Evolutionary conservation across 352 stramenopile genomes (phyloP), one percentile per base, ranked within the genome.

Genomic region (Blastocystis hominis): DNA sequence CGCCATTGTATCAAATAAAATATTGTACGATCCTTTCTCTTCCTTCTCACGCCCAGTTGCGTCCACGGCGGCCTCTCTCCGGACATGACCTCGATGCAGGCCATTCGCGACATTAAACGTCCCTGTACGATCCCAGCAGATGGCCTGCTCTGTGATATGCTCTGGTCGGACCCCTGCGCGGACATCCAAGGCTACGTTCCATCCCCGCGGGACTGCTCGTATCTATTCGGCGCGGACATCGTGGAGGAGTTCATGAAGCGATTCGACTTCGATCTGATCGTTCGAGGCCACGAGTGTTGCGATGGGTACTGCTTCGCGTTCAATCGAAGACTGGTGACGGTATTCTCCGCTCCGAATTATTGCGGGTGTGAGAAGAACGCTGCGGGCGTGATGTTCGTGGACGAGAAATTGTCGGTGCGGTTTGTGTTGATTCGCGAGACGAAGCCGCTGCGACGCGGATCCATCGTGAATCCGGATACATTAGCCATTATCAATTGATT

Each of bases 291-390:
- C 91, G 96, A 99, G 91, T 96, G 99, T 6, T 97, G 98, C 88
- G 97, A 99, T 90, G 97, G 97, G 54, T 99, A 99, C 91, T 96
- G 99, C 91, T 99, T 99, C 91, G 98, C 99, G 89, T 96, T 97
- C 1, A 93, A 94, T 38, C 93, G 96, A 69, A 97, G 98, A 90
- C 93, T 99, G 47, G 97, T 99, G 10, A 99, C 97, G n/a, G 94
- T 99, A 75, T 99, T 99, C 90, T 98, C 95, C 20, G 97, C 97
- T 10, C 97, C 97, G 10, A 99, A 99, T 91, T 99, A 99, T 90
- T 99, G 97, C 91, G 97, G 97, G 77, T 96, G 98, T 91, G 99
- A 99, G 90, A 96, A 99, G 90, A 99, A 99, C 90, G 96, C 96
- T n/a, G 96, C 96, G 53, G 94, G 62, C 44, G 44, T 78, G 2